phyloP scores from a whole-genome alignment of 2,329 filamentous ascomycete genomes.

The Ophiostoma sp. region DNA sequence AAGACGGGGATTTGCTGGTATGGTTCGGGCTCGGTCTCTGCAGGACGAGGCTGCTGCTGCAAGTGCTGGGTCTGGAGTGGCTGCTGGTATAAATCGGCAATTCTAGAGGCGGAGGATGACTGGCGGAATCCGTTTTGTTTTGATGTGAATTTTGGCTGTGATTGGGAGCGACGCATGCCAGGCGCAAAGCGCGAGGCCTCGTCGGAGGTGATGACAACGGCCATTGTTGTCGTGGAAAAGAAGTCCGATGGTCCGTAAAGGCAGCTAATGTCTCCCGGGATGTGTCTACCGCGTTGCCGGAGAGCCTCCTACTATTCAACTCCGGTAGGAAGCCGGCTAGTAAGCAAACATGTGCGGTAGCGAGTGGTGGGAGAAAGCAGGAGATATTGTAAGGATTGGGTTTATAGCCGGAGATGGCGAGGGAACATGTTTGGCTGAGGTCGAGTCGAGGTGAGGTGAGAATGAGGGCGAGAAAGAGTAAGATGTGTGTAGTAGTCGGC shows the following conservation, averaged over 20 bases:
- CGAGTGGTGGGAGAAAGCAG: neutral
- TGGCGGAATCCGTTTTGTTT: constrained; percentile 41
- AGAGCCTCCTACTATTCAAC: constrained; percentile 17
- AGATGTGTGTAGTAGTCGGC: neutral
- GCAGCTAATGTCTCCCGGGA: neutral
- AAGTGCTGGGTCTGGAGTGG: constrained; percentile 26
- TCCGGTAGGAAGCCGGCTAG: constrained; percentile 10
- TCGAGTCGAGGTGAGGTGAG: neutral
- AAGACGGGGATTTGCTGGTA: constrained; percentile 36
- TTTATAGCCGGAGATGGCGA: neutral
- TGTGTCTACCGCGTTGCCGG: constrained; percentile 23
- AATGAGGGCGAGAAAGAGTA: neutral
- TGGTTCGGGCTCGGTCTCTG: neutral
- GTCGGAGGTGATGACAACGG: constrained; percentile 53
- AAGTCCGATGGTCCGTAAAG: neutral
- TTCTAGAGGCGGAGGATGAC: constrained; percentile 43
- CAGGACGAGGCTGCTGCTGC: constrained; percentile 2
- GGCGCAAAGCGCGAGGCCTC: constrained; percentile 54
- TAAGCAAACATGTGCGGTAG: neutral
- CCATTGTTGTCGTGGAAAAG: constrained; percentile 38
- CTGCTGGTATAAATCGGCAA: constrained; percentile 45
- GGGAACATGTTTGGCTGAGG: neutral
- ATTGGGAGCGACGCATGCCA: constrained; percentile 54
- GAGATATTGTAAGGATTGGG: neutral
- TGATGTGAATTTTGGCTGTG: constrained; percentile 52